Evolutionary conservation across 257 asterid species (phyloP), one percentile per base, ranked within the genome.

Genomic region (Cruciata laevipes): DNA sequence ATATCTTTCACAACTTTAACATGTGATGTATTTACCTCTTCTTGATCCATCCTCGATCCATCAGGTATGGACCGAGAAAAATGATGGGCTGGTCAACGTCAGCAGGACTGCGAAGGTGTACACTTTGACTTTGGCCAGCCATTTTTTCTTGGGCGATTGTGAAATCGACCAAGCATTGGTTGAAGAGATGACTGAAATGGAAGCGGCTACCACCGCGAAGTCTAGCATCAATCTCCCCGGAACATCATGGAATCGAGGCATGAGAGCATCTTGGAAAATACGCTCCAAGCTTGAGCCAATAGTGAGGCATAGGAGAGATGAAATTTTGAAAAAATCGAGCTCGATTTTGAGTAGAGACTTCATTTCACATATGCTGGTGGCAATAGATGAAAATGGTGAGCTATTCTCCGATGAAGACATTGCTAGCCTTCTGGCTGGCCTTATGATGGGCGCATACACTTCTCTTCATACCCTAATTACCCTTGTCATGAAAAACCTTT

Each of bases 111-210:
- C 76, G 1, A 76, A 61, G 63, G 9, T 65, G 37, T 66, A 65
- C 30, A 71, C 67, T 0, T 67, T 76, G 37, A 58, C 69, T 2
- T 63, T 66, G 16, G 68, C 76, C 0, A 65, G 76, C n/a, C 47
- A 35, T 10, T 52, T 75, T 61, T 70, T 75, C 69, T 25, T 75
- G 76, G 44, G 76, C 40, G 53, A 61, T 20, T 69, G 69, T 11
- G 71, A 74, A 10, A 66, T 73, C 5, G 18, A 18, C 6, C 27
- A 27, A 13, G 30, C 2, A 1, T 8, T 74, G 12, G 78, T 44
- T 1, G 57, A 31, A 63, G 17, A 66, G 38, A 14, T 10, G 74
- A 73, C 23, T 3, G 42, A 14, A 3, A 51, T 57, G 32, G n/a
- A 58, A 16, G 4, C 30, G 0, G 38, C 32, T 7, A 12, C 30